Evolutionary conservation across 495 filamentous ascomycete species (phyloP).

Genomic region (Astrothelium macrocarpum): DNA sequence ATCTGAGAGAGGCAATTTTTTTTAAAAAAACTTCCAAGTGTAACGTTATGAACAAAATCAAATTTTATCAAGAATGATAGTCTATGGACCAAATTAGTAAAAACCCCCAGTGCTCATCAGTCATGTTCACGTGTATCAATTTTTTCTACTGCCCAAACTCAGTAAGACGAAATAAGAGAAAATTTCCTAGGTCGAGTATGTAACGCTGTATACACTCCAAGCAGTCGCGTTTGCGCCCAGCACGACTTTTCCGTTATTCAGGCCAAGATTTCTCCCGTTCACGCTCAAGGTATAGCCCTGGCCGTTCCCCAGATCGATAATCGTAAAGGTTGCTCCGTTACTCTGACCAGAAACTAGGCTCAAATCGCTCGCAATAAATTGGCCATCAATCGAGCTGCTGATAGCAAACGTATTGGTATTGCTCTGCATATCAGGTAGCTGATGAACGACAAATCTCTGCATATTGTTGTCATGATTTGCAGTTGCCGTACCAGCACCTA

Average conservation of each 20-base stretch:
- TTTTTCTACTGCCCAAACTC: neutral
- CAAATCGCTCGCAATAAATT: slow-evolving; percentile 31
- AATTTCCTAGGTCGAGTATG: neutral
- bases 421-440: slow-evolving; percentile 13
- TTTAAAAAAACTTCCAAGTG: neutral
- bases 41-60: neutral
- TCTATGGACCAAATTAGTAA: neutral
- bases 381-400: slow-evolving; percentile 40
- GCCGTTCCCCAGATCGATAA: slow-evolving; percentile 36
- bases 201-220: slow-evolving; percentile 1
- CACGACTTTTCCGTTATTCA: slow-evolving; percentile 6
- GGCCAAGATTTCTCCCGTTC: neutral
- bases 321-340: slow-evolving; percentile 31
- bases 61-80: neutral
- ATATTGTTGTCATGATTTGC: slow-evolving; percentile 31
- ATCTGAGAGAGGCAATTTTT: neutral
- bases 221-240: neutral
- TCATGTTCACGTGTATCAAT: neutral
- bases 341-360: slow-evolving; percentile 17
- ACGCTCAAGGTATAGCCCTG: slow-evolving; percentile 29
- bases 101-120: neutral
- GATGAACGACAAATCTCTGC: slow-evolving; percentile 46
- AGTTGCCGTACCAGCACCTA: slow-evolving; percentile 30
- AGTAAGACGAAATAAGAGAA: too few species aligned
- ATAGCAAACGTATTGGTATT: slow-evolving; percentile 37